Evolutionary conservation across 495 filamentous ascomycete genomes (phyloP).

Genomic region (Opeltia flavorubescens): DNA sequence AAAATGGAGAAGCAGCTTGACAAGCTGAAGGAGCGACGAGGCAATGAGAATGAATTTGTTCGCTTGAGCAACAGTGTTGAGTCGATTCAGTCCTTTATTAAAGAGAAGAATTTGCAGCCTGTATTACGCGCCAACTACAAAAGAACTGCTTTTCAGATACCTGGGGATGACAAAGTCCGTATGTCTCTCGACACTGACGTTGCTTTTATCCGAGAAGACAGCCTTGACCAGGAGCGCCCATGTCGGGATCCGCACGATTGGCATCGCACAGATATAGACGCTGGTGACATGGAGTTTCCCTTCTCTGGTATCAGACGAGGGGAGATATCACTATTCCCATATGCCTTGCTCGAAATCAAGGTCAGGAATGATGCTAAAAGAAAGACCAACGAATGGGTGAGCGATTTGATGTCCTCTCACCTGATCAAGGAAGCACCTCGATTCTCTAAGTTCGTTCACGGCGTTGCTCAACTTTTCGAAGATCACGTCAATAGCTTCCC

Average conservation of each 20-base stretch:
- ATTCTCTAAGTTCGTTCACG: constrained; percentile 95
- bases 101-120: constrained; percentile 63
- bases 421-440: constrained; percentile 76
- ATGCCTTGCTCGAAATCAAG: constrained; percentile 86
- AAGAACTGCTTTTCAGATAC: constrained; percentile 92
- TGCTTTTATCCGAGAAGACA: constrained; percentile 85
- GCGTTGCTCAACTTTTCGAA: constrained; percentile 80
- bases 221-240: constrained; percentile 65
- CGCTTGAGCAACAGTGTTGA: constrained; percentile 57
- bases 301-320: constrained; percentile 75
- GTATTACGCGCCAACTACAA: constrained; percentile 85
- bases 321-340: constrained; percentile 85
- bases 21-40: constrained; percentile 60
- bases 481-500: constrained; percentile 92
- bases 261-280: constrained; percentile 86
- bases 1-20: constrained; percentile 80
- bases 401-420: constrained; percentile 82
- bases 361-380: constrained; percentile 51
- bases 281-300: constrained; percentile 66
- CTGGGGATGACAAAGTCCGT: constrained; percentile 76
- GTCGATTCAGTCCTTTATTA: constrained; percentile 68
- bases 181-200: constrained; percentile 88
- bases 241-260: constrained; percentile 78
- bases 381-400: constrained; percentile 71
- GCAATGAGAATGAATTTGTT: constrained; percentile 46